A percentile compares a stretch with the other conserved stretches of the same genome.
These are phyloP conservation scores for Leersia perrieri DNA, from an alignment of 176 grass and related monocot species.

Conservation along the genomic window DNA sequence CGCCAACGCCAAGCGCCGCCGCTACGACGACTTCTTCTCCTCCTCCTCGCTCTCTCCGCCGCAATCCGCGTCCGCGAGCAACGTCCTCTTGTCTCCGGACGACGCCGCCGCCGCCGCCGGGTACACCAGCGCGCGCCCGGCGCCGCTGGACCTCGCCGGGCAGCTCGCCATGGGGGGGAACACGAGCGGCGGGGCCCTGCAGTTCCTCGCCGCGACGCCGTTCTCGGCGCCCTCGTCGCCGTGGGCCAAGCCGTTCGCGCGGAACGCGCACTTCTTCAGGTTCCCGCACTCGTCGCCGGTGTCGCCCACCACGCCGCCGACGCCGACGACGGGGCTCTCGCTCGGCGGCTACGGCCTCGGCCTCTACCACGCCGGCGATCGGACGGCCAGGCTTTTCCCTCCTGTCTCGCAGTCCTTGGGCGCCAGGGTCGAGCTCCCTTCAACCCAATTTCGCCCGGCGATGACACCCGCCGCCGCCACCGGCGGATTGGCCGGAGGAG, in stretches of 20 bases:
- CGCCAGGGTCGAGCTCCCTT: constrained; percentile 61
- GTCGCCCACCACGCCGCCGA: constrained; percentile 34
- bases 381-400: constrained; percentile 11
- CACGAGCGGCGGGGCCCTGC: constrained; percentile 13
- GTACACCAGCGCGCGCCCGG: constrained; percentile 41
- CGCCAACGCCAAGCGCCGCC: constrained; percentile 42
- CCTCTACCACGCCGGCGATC: not conserved
- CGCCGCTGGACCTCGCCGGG: constrained; percentile 42
- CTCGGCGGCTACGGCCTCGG: constrained; percentile 18
- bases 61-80: not conserved
- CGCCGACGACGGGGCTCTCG: constrained; percentile 24
- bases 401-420: constrained; percentile 16
- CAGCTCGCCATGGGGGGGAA: constrained; percentile 22
- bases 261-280: constrained; percentile 33
- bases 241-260: constrained; percentile 19
- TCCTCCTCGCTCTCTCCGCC: not conserved
- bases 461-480: not conserved
- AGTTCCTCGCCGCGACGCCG: constrained; percentile 10
- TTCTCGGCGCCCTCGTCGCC: constrained; percentile 38
- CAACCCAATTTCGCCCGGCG: constrained; percentile 49
- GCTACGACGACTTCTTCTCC: constrained; percentile 8
- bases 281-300: constrained; percentile 47
- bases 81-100: not conserved
- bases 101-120: not conserved
- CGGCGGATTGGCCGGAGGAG: not conserved